These are phyloP conservation scores for Pythium oligandrum DNA, from an alignment of 352 stramenopile species.

Conservation along the genomic window DNA sequence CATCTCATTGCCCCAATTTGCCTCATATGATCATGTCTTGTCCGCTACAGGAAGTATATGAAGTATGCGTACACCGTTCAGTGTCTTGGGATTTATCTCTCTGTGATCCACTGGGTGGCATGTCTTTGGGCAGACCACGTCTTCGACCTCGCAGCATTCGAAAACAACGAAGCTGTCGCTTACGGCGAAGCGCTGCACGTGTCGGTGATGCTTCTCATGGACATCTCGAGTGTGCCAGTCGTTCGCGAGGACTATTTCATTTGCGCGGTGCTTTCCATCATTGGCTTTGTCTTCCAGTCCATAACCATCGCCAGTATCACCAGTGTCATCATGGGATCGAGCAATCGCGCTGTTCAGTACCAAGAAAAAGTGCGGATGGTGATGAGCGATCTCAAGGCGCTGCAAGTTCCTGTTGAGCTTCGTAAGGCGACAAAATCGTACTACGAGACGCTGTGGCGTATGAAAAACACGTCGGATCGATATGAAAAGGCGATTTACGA, in stretches of 20 bases:
- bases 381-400: slow-evolving; percentile 59
- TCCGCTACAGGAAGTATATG: slow-evolving; percentile 45
- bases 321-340: slow-evolving; percentile 37
- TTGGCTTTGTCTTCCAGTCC: slow-evolving; percentile 48
- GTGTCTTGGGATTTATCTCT: slow-evolving; percentile 48
- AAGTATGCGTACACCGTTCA: slow-evolving; percentile 55
- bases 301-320: slow-evolving; percentile 52
- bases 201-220: slow-evolving; percentile 38
- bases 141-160: slow-evolving; percentile 17
- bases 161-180: slow-evolving; percentile 29
- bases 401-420: slow-evolving; percentile 46
- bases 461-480: slow-evolving; percentile 63
- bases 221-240: slow-evolving; percentile 38
- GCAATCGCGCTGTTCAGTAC: slow-evolving; percentile 47
- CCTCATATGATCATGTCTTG: slow-evolving; percentile 1
- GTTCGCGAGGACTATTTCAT: slow-evolving; percentile 35
- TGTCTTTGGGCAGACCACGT: slow-evolving; percentile 42
- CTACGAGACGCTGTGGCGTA: slow-evolving; percentile 61
- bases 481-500: slow-evolving; percentile 71
- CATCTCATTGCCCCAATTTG: background rate
- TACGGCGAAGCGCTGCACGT: slow-evolving; percentile 49
- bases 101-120: slow-evolving; percentile 56
- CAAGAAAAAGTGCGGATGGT: slow-evolving; percentile 57
- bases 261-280: slow-evolving; percentile 29
- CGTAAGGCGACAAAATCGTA: slow-evolving; percentile 50